Percentiles rank a stretch among this genome's conserved stretches.
Conservation (phyloP, 768 basidiomycete species). For the Pholiota molesta region DNA sequence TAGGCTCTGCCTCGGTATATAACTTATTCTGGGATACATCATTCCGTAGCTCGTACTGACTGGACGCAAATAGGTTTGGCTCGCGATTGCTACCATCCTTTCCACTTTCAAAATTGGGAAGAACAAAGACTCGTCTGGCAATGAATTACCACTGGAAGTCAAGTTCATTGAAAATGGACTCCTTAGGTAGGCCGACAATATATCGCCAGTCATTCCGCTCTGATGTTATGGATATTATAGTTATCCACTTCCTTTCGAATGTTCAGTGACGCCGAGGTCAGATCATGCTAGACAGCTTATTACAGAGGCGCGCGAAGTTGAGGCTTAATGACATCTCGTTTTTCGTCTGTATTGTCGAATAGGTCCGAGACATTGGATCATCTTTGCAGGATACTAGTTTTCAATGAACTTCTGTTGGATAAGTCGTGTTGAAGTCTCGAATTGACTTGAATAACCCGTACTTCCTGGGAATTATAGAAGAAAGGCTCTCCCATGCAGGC, state of each 20-base stretch:
- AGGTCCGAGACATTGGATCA: too few relatives aligned
- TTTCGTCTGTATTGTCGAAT: too few relatives aligned
- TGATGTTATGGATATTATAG: neutral
- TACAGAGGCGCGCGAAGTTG: neutral
- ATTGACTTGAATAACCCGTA: too few relatives aligned
- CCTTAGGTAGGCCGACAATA: neutral
- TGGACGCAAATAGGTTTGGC: neutral
- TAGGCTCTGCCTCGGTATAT: conserved; percentile 2
- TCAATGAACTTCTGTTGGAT: too few relatives aligned
- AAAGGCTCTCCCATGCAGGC: too few relatives aligned
- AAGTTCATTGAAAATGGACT: neutral
- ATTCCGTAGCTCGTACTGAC: neutral
- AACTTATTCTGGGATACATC: neutral
- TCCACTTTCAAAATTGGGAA: neutral
- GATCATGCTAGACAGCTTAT: neutral
- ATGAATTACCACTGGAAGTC: neutral
- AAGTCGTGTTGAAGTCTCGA: too few relatives aligned
- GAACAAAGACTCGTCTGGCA: neutral
- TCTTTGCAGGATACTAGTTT: too few relatives aligned
- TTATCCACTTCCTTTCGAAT: neutral
- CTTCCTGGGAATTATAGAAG: too few relatives aligned
- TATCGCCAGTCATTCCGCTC: neutral
- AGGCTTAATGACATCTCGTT: neutral
- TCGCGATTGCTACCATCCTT: neutral
- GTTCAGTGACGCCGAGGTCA: neutral